phyloP scores from a whole-genome alignment of 306 rosid species.

The Alnus glutinosa region DNA sequence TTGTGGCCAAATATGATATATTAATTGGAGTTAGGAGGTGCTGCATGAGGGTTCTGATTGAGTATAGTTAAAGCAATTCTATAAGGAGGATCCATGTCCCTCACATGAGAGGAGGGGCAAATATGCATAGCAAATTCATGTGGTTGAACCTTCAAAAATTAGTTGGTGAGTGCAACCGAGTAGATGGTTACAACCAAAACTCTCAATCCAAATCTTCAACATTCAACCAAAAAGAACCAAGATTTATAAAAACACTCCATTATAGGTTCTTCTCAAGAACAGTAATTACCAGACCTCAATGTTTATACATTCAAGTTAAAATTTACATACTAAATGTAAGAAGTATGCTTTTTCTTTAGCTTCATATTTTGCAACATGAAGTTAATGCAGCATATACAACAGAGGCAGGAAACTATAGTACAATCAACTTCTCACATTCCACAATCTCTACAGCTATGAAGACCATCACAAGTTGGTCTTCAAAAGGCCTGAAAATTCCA shows the following conservation, averaged over 20 bases:
- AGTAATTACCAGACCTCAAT: neutral
- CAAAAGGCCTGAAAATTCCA: neutral
- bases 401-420: neutral
- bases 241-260: neutral
- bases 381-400: neutral
- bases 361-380: constrained; percentile 3
- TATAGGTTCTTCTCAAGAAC: neutral
- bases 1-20: too few relatives aligned
- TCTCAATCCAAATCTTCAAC: neutral
- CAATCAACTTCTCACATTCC: neutral
- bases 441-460: neutral
- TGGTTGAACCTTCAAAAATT: too few relatives aligned
- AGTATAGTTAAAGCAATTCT: too few relatives aligned
- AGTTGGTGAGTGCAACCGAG: too few relatives aligned
- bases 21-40: too few relatives aligned
- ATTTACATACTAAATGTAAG: neutral
- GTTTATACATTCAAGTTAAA: too few relatives aligned
- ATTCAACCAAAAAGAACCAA: neutral
- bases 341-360: neutral
- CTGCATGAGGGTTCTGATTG: too few relatives aligned
- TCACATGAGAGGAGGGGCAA: neutral
- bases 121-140: neutral
- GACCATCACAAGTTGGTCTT: neutral
- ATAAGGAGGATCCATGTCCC: too few relatives aligned
- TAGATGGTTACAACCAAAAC: too few relatives aligned